phyloP scores from a whole-genome alignment of 306 rosid species.

The Vigna reflexopilosa region DNA sequence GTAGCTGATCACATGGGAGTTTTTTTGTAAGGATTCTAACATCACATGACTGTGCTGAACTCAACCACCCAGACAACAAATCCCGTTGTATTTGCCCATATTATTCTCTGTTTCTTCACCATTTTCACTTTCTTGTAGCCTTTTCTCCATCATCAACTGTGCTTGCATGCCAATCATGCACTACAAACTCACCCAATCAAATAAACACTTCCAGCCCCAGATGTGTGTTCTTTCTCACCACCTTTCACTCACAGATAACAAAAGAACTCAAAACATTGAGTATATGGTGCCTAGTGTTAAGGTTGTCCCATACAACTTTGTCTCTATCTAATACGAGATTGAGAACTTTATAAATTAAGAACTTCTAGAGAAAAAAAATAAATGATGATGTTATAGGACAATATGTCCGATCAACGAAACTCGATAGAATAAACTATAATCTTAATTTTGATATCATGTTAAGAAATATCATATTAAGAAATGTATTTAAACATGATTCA shows the following conservation, averaged over 20 bases:
- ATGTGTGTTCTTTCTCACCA: constrained; percentile 1
- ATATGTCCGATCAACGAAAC: too few relatives aligned
- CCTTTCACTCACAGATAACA: background rate
- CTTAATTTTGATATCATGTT: accelerated
- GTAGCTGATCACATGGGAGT: constrained; percentile 63
- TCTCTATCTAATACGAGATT: too few relatives aligned
- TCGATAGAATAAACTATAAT: too few relatives aligned
- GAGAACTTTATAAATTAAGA: too few relatives aligned
- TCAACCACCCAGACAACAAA: constrained; percentile 46
- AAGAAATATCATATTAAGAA: too few relatives aligned
- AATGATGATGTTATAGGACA: accelerated
- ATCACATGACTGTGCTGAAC: constrained; percentile 53
- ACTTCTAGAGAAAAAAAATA: too few relatives aligned
- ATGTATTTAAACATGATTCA: accelerated
- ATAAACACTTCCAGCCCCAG: constrained; percentile 33
- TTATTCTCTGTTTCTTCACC: constrained; percentile 19
- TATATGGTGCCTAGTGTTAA: background rate
- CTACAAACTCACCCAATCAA: constrained; percentile 29
- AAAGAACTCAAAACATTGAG: background rate
- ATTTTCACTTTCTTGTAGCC: constrained; percentile 37
- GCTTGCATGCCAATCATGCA: constrained; percentile 33
- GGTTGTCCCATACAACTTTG: too few relatives aligned
- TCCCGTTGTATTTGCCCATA: constrained; percentile 51
- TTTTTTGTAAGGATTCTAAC: constrained; percentile 12
- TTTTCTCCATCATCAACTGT: constrained; percentile 29